Evolutionary conservation across 2,329 filamentous ascomycete genomes (phyloP), one percentile per base, ranked within the genome.

Genomic region (Aquanectria penicillioides): DNA sequence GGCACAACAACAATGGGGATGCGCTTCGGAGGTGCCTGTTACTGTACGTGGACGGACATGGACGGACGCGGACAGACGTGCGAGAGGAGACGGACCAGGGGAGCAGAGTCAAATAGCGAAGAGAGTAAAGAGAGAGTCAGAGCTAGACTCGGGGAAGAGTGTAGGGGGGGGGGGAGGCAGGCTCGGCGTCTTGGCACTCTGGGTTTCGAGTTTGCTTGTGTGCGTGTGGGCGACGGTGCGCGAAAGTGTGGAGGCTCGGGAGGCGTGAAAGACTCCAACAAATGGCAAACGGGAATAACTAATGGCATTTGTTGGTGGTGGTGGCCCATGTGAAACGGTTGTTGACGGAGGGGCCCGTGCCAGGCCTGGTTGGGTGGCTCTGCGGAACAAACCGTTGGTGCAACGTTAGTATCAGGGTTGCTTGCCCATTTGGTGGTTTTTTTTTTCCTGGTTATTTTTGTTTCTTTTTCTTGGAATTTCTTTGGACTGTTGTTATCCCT

Each of bases 281-380:
- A n/a, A n/a, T n/a, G n/a, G n/a, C n/a, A n/a, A n/a, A n/a, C n/a
- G n/a, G n/a, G n/a, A n/a, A n/a, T n/a, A n/a, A n/a, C n/a, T n/a
- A n/a, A 20, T 18, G 28, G 10, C 15, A 33, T 29, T n/a, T 33
- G 12, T 59, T 40, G 47, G 25, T 31, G 9, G 25, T 10, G 17
- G 36, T 26, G 31, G 51, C 11, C 43, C 29, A 50, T 57, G 33
- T 56, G 59, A 52, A 59, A 56, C 53, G 44, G 47, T 38, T 57
- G 54, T 36, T 44, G 54, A 33, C 54, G 38, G 33, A 37, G 53
- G 44, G 49, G 61, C 47, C 56, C 59, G 51, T 62, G 57, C 61
- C 36, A 57, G 34, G 51, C 47, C 38, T 55, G 26, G 28, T 20
- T 37, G 12, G 31, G 5, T 18, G 25, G 29, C 13, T 26, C 26